These are phyloP conservation scores for Exophiala calicioides DNA, from an alignment of 2,329 filamentous ascomycete genomes.

Conservation along the genomic window DNA sequence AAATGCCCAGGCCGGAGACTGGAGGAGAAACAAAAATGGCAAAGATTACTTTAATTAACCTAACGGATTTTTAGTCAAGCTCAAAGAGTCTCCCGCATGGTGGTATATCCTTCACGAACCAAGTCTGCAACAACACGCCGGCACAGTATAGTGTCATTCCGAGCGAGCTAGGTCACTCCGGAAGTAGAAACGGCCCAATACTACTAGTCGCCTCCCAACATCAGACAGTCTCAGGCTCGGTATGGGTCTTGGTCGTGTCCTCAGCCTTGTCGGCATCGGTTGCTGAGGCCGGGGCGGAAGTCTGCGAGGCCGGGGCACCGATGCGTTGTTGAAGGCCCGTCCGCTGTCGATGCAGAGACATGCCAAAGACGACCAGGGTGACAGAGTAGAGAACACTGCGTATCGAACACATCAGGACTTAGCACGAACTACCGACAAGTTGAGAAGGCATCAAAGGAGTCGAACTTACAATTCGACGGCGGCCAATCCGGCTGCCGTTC, in stretches of 20 bases:
- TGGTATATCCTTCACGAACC: no score
- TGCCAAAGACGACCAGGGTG: slow-evolving; percentile 24
- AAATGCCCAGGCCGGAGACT: no score
- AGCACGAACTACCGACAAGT: no score
- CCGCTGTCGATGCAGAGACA: slow-evolving; percentile 23
- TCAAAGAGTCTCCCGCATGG: no score
- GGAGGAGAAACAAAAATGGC: neutral
- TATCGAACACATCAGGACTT: neutral
- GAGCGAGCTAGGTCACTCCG: no score
- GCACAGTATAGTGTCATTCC: neutral
- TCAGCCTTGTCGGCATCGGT: slow-evolving; percentile 2
- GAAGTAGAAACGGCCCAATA: no score
- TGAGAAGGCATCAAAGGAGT: no score
- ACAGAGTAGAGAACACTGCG: slow-evolving; percentile 24
- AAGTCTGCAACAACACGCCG: neutral
- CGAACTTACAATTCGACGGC: slow-evolving; percentile 27
- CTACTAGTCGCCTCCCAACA: no score
- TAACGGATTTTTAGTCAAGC: no score
- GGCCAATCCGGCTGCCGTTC: slow-evolving; percentile 26
- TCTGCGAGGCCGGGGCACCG: neutral
- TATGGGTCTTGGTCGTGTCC: neutral
- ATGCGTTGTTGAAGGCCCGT: neutral
- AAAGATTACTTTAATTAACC: no score
- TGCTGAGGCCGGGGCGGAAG: neutral
- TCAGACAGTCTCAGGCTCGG: slow-evolving; percentile 8